These are phyloP conservation scores for Gamarada debralockiae DNA, from an alignment of 495 filamentous ascomycete species.

Conservation along the genomic window DNA sequence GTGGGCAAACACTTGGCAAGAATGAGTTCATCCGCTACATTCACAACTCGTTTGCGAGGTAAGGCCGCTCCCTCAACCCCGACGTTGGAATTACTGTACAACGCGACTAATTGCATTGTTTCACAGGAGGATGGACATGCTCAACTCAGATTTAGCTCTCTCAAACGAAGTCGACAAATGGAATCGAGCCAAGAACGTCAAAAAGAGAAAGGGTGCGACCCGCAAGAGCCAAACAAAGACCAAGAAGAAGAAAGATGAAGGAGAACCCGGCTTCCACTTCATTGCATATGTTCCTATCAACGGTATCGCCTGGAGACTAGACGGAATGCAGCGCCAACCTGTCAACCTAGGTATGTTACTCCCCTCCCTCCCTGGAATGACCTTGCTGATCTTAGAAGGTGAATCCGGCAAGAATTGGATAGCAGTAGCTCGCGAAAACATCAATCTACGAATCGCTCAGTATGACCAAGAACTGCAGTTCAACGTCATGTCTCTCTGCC, in stretches of 20 bases:
- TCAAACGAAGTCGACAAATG: slow-evolving; percentile 48
- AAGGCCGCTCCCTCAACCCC: slow-evolving; percentile 18
- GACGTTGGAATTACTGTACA: not conserved
- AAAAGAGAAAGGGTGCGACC: slow-evolving; percentile 23
- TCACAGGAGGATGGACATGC: slow-evolving; percentile 69
- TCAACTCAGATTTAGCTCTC: slow-evolving; percentile 69
- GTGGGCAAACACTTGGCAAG: slow-evolving; percentile 69
- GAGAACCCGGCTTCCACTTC: slow-evolving; percentile 71
- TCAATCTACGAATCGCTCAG: slow-evolving; percentile 36
- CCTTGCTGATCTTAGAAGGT: slow-evolving; percentile 14
- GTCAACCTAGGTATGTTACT: slow-evolving; percentile 57
- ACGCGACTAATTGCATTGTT: not conserved
- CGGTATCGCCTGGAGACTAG: slow-evolving; percentile 80
- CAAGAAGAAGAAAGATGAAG: slow-evolving; percentile 31
- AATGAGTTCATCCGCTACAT: slow-evolving; percentile 74
- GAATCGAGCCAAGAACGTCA: slow-evolving; percentile 25
- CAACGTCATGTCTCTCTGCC: slow-evolving; percentile 44
- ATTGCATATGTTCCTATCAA: slow-evolving; percentile 81
- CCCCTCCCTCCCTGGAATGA: not conserved
- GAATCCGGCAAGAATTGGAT: slow-evolving; percentile 36
- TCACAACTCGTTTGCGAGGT: slow-evolving; percentile 87
- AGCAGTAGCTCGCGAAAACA: slow-evolving; percentile 30
- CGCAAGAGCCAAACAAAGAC: slow-evolving; percentile 7
- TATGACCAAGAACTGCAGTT: slow-evolving; percentile 36
- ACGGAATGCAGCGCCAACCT: slow-evolving; percentile 77